Conservation (phyloP, 2,329 filamentous ascomycete species). For the Cryphonectria nitschkei region DNA sequence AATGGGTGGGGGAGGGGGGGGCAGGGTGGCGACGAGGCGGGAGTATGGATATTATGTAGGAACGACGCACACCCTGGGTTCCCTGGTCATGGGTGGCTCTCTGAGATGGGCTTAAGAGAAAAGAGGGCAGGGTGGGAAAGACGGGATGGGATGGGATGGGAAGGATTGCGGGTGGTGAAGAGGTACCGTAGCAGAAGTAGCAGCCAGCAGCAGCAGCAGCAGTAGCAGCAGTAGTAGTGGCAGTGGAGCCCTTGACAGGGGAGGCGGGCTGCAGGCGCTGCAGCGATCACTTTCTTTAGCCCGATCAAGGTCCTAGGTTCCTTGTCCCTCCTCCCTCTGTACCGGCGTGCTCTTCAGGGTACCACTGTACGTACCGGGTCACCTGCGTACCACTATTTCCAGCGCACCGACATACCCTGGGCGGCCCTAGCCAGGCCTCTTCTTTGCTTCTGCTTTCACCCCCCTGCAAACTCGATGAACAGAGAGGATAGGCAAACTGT, state of each 20-base stretch:
- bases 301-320: not conserved
- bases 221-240: not conserved
- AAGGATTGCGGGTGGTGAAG: conserved; percentile 20
- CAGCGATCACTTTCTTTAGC: conserved; percentile 22
- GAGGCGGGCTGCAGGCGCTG: conserved; percentile 11
- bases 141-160: conserved; percentile 18
- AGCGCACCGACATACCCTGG: not conserved
- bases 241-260: conserved; percentile 16
- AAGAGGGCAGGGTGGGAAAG: conserved; percentile 13
- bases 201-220: no score
- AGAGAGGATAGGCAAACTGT: not conserved
- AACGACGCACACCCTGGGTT: conserved; percentile 26
- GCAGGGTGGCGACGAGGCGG: conserved; percentile 24
- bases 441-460: not conserved
- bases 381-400: not conserved
- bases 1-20: conserved; percentile 6
- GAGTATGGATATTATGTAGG: conserved; percentile 28
- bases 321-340: not conserved
- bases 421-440: not conserved
- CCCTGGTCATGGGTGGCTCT: conserved; percentile 20
- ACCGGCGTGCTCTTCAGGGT: not conserved
- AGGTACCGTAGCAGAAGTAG: not conserved
- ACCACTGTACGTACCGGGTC: conserved; percentile 11
- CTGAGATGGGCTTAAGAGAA: not conserved
- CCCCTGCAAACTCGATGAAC: not conserved